These are phyloP conservation scores for Fusarium goolgardi DNA, from an alignment of 2,329 filamentous ascomycete species.

Conservation along the genomic window DNA sequence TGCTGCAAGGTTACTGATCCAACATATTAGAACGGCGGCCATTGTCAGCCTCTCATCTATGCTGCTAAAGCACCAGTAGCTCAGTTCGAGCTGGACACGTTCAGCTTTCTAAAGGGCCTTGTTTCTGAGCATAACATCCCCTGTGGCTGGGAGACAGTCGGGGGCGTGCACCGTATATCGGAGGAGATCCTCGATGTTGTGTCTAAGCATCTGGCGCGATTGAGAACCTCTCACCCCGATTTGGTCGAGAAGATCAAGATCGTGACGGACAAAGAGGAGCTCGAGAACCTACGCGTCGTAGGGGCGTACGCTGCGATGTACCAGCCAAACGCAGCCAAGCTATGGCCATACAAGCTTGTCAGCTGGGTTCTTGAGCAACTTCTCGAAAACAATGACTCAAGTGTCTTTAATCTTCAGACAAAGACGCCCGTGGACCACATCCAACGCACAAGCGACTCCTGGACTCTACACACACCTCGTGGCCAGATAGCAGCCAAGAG, in stretches of 20 bases:
- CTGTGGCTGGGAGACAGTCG: conserved; percentile 75
- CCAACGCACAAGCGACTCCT: conserved; percentile 56
- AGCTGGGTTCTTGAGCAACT: conserved; percentile 75
- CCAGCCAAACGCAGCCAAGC: conserved; percentile 71
- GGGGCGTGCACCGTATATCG: conserved; percentile 73
- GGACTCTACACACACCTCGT: conserved; percentile 74
- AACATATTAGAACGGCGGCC: conserved; percentile 69
- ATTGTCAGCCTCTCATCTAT: conserved; percentile 80
- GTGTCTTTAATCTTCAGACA: conserved; percentile 77
- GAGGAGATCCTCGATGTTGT: conserved; percentile 65
- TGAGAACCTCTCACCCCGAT: conserved; percentile 66
- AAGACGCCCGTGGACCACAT: conserved; percentile 72
- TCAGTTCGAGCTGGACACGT: conserved; percentile 78
- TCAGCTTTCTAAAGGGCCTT: conserved; percentile 67
- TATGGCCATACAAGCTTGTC: conserved; percentile 90
- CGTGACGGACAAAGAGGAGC: conserved; percentile 52
- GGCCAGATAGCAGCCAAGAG: conserved; percentile 72
- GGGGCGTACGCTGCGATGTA: conserved; percentile 72
- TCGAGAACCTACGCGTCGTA: conserved; percentile 66
- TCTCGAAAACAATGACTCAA: conserved; percentile 52
- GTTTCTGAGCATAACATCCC: conserved; percentile 67
- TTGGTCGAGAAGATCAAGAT: conserved; percentile 63
- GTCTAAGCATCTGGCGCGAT: conserved; percentile 60
- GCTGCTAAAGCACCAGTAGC: conserved; percentile 68
- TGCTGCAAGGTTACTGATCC: conserved; percentile 7